Evolutionary conservation across 169 alveolate species (phyloP), one percentile per base, ranked within the genome.

Genomic region (Plasmodium gaboni): DNA sequence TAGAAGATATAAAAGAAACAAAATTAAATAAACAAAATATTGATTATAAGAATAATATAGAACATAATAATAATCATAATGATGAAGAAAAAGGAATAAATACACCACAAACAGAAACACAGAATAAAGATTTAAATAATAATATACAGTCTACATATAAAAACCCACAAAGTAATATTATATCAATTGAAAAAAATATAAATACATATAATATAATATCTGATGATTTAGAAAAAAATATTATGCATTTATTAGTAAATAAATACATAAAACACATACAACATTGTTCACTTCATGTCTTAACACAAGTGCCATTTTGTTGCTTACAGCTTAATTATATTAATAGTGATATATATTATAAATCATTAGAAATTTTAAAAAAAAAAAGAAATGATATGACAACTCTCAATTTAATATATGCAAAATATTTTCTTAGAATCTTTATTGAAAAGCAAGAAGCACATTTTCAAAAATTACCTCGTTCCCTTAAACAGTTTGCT

Each of bases 301-400:
- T 86, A 67, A 86, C 92, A 71, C 92, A 86, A 64, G 92, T 86
- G 28, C 92, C 92, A 3, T 86, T 86, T 72, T 86, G 92, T 55
- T 86, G 78, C 22, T 63, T 86, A 42, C 92, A 86, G 42, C 55
- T 86, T 17, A 57, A 86, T 74, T 86, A 80, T 53, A 86, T 87
- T 15, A 61, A 70, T 59, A 59, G 72, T 53, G 76, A 71, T 44
- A 28, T 86, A 59, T 86, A 86, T 71, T 53, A 86, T 74, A 86
- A 86, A 50, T 86, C 92, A 12, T 74, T 86, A 44, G 87, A 86
- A 22, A 48, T 70, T 15, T 22, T 86, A n/a, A 71, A 55, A 51
- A 73, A 55, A 63, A 86, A 86, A 59, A 86, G 59, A 71, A 65
- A 46, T 53, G 3, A 86, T 59, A 86, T 86, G 87, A 61, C 64